A percentile compares a stretch with the other conserved stretches of the same genome.
Evolutionary conservation across 768 basidiomycete species (phyloP).

Genomic region (Boletus barrowsii): DNA sequence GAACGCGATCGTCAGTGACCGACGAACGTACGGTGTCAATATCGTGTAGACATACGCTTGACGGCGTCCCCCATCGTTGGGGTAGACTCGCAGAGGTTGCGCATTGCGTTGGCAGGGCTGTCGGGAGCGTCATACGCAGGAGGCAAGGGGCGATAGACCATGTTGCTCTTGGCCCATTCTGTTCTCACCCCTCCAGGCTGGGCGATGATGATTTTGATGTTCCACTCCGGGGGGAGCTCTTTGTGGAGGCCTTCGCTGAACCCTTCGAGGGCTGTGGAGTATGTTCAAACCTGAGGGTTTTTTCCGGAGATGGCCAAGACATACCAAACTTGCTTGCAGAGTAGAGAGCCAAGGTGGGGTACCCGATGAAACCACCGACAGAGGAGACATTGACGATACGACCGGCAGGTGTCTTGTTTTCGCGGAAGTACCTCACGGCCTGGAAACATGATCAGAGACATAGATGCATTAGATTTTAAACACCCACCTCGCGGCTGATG

Average conservation of each 20-base stretch:
- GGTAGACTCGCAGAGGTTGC: neutral
- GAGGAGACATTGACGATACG: slow-evolving; percentile 24
- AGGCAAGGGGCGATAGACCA: slow-evolving; percentile 15
- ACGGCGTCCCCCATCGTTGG: neutral
- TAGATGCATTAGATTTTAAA: neutral
- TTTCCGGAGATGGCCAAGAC: neutral
- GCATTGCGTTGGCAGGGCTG: slow-evolving; percentile 14
- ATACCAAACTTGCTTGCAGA: slow-evolving; percentile 24
- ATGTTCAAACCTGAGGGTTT: too few species aligned
- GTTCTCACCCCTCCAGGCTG: slow-evolving; percentile 22
- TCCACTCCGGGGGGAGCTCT: slow-evolving; percentile 25
- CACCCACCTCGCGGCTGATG: slow-evolving; percentile 24
- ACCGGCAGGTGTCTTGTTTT: slow-evolving; percentile 23
- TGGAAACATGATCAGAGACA: neutral
- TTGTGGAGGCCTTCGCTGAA: slow-evolving; percentile 24
- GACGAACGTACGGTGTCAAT: neutral
- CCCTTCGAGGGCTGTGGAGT: slow-evolving; percentile 22
- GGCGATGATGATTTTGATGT: slow-evolving; percentile 23
- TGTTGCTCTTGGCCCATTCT: slow-evolving; percentile 18
- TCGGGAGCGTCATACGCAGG: slow-evolving; percentile 15
- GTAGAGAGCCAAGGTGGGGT: slow-evolving; percentile 19
- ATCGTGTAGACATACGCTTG: slow-evolving; percentile 9
- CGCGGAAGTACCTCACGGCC: slow-evolving; percentile 31
- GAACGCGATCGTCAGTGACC: neutral
- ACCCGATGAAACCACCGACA: slow-evolving; percentile 14